Evolutionary conservation across 192 early-diverging fungal species (phyloP), one percentile per base, ranked within the genome.

Genomic region (Diversispora eburnea): DNA sequence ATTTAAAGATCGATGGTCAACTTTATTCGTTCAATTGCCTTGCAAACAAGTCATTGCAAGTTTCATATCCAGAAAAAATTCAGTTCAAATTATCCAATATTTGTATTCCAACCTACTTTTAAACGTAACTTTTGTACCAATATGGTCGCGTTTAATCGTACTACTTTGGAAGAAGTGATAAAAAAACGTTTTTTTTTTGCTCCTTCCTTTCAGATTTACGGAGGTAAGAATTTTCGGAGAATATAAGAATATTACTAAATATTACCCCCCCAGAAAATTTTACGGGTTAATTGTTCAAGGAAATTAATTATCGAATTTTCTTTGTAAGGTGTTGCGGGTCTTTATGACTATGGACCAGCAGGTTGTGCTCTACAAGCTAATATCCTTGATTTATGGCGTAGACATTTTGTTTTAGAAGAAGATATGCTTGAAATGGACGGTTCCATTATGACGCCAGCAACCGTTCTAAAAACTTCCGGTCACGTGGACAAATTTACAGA

Each of bases 351-450:
- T 79, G 98, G 98, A 19, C 98, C 98, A 17, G 89, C 95, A 25
- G 95, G 95, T 41, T 92, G 90, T 70, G 95, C 95, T 17, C 85
- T 99, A 52, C 92, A 94, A 83, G 90, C 88, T 78, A 98, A 97
- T 79, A 86, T 98, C 77, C 84, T 96, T 79, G 83, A 83, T 61
- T 74, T 93, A 47, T 98, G 96, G 96, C 87, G 94, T 72, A 91
- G 93, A 82, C 95, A 97, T 85, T 99, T 99, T 83, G 90, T 99
- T 5, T 86, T 99, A 17, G 98, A 99, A 80, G 98, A 99, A 83
- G 95, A 99, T 69, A 99, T 99, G 98, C 91, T 99, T 12, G 98
- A 99, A 85, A 86, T 99, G 41, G 98, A 99, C 77, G 95, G 94
- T 77, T 91, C 95, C 46, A 98, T 98, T 82, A 89, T 99, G 84